These are phyloP conservation scores for Fusarium tuaranense DNA, from an alignment of 2,329 filamentous ascomycete genomes.

Conservation along the genomic window DNA sequence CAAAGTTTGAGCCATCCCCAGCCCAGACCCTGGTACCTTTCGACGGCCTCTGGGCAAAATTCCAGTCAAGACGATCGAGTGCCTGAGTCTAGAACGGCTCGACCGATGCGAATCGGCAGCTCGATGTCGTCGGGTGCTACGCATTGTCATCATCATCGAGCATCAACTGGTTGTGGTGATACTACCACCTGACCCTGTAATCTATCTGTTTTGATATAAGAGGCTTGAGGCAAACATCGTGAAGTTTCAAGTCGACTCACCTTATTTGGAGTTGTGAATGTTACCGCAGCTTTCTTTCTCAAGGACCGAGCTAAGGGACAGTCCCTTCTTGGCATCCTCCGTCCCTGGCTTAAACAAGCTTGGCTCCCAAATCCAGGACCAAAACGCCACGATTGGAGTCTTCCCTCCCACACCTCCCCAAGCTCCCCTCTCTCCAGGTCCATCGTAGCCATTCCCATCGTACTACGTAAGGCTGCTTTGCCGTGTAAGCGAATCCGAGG, in stretches of 20 bases:
- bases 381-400: neutral
- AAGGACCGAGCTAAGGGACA: neutral
- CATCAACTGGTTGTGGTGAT: neutral
- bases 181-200: neutral
- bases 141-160: neutral
- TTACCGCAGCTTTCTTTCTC: neutral
- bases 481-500: neutral
- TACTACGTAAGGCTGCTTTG: neutral
- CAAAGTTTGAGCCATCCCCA: neutral
- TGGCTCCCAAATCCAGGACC: no score
- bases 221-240: neutral
- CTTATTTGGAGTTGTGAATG: neutral
- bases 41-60: neutral
- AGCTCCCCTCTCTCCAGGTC: neutral
- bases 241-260: neutral
- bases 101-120: neutral
- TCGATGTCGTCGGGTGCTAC: neutral
- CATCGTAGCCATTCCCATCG: neutral
- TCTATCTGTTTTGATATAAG: neutral
- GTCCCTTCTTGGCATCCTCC: neutral
- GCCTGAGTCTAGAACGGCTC: neutral
- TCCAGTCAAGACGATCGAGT: neutral
- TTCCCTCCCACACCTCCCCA: neutral
- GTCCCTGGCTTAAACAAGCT: neutral
- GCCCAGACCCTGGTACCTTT: slow-evolving; percentile 1